Base-by-base conservation (phyloP, 768 basidiomycete species). In the Megacollybia marginata region DNA sequence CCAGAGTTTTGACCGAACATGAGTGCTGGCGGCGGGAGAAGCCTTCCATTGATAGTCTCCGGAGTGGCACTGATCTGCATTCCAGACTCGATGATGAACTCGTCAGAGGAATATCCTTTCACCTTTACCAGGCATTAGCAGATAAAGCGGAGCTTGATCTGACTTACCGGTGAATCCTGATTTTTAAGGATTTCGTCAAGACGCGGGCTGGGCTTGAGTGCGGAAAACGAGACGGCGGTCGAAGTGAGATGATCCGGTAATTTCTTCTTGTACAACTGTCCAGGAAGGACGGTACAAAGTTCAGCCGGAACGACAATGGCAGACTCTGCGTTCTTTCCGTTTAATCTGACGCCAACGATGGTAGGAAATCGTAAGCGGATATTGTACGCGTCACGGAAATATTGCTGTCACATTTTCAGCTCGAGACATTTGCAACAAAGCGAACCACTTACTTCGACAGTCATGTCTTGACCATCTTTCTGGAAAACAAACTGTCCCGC, bases 211-310 rank as follows among this genome's bases (percentile, higher is more conserved):
- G 74, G 74, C 19, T 54, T 66, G 48, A 70, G 60, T 0, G 66
- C 66, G 0, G 73, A 57, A 42, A 73, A 72, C 0, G 56, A 52
- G 0, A 76, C 65, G 56, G 73, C 69, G 2, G 54, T 42, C 9
- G 60, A 57, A 8, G 70, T 66, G 32, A 61, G 51, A 10, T 69
- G 65, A 0, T 54, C 59, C 0, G 67, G 64, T 4, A 76, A 47
- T 51, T 64, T 70, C 48, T 65, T 66, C 33, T 59, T 70, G 54
- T 65, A 76, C 1, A 71, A 53, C 42, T 76, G 75, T 2, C 68
- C 61, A 0, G 66, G 62, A 0, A 61, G 48, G 33, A 76, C 43
- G 2, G 48, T 18, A 44, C 71, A 73, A 1, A 74, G 44, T 48
- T 76, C 74, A 1, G 69, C 64, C 0, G 74, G 74, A 9, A 75